Base-by-base conservation (phyloP, 768 basidiomycete species). In the Auriscalpium microsporum region DNA sequence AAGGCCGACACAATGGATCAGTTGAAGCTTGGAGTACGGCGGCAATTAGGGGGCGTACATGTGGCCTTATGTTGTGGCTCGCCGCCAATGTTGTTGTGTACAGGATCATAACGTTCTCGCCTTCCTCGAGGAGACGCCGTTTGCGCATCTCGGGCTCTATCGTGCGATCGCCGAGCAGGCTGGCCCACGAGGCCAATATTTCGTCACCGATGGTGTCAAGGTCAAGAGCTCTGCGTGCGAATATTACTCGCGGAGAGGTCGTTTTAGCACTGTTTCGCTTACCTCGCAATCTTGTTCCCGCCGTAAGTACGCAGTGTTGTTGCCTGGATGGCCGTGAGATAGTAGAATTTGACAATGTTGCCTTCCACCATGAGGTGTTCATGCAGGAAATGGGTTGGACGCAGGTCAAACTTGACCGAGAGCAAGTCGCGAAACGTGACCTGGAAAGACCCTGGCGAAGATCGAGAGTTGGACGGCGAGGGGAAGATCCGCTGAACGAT, bases 341-440 rank as follows among this genome's bases (percentile, higher is more conserved):
- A 28, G 40, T 28, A 58, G 10, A 58, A 50, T 17, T n/a, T 58
- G 21, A 58, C 47, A 1, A 51, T 51, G 51, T 55, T 58, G 17
- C 58, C 58, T 4, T 44, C 35, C 16, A 58, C 50, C 58, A 55
- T 49, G 28, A 58, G 54, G 33, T 58, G 58, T 19, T 58, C 58
- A 16, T 51, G 45, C 46, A 58, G 28, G 34, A 40, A 52, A 11
- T 28, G 4, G 17, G 58, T 52, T 21, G 58, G 58, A 48, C 55
- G 53, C 45, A 58, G 51, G 54, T 48, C 52, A 51, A 55, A 58
- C 23, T 53, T 54, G 17, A 55, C 58, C 7, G 48, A 54, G 40
- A 58, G 34, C 17, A 58, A 37, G 33, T 58, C 58, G 45, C 58
- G 45, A 33, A 54, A 54, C 17, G 45, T 52, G 38, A 58, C 54